Base-by-base conservation (phyloP, 192 early-diverging fungal genomes). In the Coemansia sp. region DNA sequence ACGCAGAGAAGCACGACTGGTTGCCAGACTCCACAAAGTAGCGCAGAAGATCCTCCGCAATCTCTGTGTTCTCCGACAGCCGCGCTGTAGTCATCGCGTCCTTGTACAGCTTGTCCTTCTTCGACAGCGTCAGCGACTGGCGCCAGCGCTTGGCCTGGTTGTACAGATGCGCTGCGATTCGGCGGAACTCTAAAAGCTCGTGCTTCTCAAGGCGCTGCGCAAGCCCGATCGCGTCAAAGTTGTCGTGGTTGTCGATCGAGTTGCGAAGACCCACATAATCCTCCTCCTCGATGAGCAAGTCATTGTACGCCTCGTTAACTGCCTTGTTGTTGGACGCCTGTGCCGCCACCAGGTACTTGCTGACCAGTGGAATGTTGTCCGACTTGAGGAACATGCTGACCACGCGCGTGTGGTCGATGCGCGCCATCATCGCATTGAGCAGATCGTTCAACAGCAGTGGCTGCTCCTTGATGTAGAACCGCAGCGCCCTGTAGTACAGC, bases 11-110 rank as follows among this genome's bases (percentile, higher is more conserved):
- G 75, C 93, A 96, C 59, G 95, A 94, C 55, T 93, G 88, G 60
- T 94, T 88, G 50, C 90, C 90, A 20, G 86, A 86, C 66, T 93
- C 92, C 31, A 97, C 89, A 85, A 99, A 99, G 86, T 89, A 99
- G 66, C 90, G 89, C 57, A 99, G 77, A 57, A 99, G 79, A 65
- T 99, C 96, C 70, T 99, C 95, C 44, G 92, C 94, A 20, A 94
- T 88, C 52, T 96, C 92, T 15, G 87, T 83, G 63, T 87, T 92
- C 37, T 84, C 85, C 15, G 94, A 96, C 59, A 90, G 89, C n/a
- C 91, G 91, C 8, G 94, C 97, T 6, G 97, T 98, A 58, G 95
- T 94, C 92, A 99, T 99, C 2, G 95, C 95, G 66, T 99, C 97
- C 84, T 97, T 96, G 84, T 89, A 99, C 37, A 98, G 87, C 62